Conservation (phyloP, 2,329 filamentous ascomycete species). For the Talaromyces sp. region DNA sequence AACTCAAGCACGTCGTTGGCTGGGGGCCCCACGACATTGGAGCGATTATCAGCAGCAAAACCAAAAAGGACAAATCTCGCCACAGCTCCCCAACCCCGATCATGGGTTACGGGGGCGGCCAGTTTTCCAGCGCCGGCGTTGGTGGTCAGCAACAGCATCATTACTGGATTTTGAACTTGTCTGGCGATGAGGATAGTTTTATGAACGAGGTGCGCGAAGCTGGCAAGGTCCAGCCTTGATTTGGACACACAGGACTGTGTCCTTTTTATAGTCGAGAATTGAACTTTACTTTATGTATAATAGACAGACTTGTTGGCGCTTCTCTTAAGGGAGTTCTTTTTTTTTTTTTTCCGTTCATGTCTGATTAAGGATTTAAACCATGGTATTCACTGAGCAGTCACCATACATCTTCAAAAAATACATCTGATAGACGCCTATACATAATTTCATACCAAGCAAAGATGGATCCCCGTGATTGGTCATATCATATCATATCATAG, state of each 20-base stretch:
- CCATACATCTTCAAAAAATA: no score
- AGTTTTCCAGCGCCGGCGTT: slow-evolving; percentile 27
- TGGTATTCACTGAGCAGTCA: no score
- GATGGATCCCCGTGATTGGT: no score
- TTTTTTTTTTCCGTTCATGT: neutral
- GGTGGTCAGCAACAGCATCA: slow-evolving; percentile 24
- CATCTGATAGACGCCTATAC: no score
- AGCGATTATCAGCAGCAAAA: slow-evolving; percentile 15
- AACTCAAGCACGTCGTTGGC: slow-evolving; percentile 28
- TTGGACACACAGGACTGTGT: neutral
- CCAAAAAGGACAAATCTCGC: slow-evolving; percentile 16
- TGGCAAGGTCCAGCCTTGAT: slow-evolving; percentile 31
- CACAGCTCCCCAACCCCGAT: slow-evolving; percentile 30
- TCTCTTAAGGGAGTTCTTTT: neutral
- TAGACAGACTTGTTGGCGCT: neutral
- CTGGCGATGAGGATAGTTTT: slow-evolving; percentile 37
- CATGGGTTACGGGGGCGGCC: slow-evolving; percentile 29
- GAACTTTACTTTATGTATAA: no score
- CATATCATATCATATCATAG: no score
- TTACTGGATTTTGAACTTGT: slow-evolving; percentile 36
- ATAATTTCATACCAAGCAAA: no score
- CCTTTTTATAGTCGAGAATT: no score
- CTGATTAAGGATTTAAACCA: no score
- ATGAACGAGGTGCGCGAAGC: slow-evolving; percentile 38
- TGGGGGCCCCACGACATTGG: slow-evolving; percentile 32